Evolutionary conservation across 768 basidiomycete species (phyloP).

Genomic region (Kwoniella shandongensis): DNA sequence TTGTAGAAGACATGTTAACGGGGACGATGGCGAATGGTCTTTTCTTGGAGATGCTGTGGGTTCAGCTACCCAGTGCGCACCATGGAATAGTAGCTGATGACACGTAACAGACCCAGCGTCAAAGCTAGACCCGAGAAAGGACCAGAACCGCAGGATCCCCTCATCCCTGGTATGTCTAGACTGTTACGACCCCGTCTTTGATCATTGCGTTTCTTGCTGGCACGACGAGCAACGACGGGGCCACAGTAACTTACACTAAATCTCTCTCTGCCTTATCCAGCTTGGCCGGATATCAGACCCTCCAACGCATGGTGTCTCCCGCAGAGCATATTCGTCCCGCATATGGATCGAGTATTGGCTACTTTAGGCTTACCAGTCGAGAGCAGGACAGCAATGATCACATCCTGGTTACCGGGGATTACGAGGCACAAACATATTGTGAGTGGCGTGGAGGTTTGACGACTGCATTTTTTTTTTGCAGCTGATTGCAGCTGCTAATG

Average conservation of each 20-base stretch:
- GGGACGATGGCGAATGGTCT: constrained; percentile 42
- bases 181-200: not conserved
- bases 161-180: constrained; percentile 48
- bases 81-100: not conserved
- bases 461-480: not conserved
- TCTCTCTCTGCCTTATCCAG: constrained; percentile 12
- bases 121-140: constrained; percentile 29
- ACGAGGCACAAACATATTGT: constrained; percentile 49
- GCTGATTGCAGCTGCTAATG: not conserved
- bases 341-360: constrained; percentile 44
- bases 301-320: constrained; percentile 46
- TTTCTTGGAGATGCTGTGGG: constrained; percentile 46
- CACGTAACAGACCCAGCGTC: constrained; percentile 19
- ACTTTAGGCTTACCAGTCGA: constrained; percentile 44
- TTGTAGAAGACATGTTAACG: constrained; percentile 44
- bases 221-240: too few relatives aligned
- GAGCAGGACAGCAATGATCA: constrained; percentile 43
- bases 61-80: not conserved
- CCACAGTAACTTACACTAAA: not conserved
- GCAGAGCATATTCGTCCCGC: constrained; percentile 46
- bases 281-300: constrained; percentile 47
- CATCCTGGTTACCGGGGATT: constrained; percentile 43
- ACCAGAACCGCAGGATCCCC: constrained; percentile 29
- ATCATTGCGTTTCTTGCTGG: not conserved
- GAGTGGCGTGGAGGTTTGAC: constrained; percentile 8